phyloP scores from a whole-genome alignment of 1,139 yeast genomes.

The Suhomyces bokatorum region DNA sequence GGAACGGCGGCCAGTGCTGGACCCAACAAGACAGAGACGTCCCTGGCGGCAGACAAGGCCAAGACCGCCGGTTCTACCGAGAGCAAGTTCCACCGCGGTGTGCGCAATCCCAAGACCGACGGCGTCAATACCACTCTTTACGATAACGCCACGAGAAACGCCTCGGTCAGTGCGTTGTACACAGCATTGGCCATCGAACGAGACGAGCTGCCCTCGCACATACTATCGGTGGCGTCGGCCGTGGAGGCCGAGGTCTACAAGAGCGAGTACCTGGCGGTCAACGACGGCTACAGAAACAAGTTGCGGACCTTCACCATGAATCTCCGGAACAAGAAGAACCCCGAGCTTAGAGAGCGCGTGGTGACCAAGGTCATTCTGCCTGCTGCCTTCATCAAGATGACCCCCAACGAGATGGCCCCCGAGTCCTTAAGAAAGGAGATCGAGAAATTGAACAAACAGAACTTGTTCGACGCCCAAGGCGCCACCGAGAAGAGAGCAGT shows the following conservation, averaged over 20 bases:
- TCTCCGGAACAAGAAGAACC: constrained; percentile 85
- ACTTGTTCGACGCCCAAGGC: constrained; percentile 94
- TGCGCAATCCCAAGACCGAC: constrained; percentile 78
- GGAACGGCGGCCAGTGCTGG: constrained; percentile 4
- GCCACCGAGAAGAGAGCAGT: constrained; percentile 97
- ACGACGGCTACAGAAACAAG: constrained; percentile 69
- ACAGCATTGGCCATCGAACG: constrained; percentile 88
- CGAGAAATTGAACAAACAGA: constrained; percentile 82
- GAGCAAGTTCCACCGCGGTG: constrained; percentile 37
- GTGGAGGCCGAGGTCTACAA: constrained; percentile 73
- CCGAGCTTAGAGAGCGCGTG: constrained; percentile 72
- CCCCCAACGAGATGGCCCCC: constrained; percentile 93
- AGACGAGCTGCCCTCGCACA: constrained; percentile 48
- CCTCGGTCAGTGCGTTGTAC: constrained; percentile 79
- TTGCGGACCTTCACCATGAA: constrained; percentile 83
- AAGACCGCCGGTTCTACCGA: constrained; percentile 19
- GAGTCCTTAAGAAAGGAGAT: constrained; percentile 82
- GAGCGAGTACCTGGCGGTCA: constrained; percentile 55
- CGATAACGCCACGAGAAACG: constrained; percentile 78
- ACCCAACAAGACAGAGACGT: constrained; percentile 6
- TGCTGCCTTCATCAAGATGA: constrained; percentile 69
- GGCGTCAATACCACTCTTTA: constrained; percentile 71
- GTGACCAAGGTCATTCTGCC: constrained; percentile 66
- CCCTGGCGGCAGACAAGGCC: constrained; percentile 10
- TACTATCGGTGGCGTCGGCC: constrained; percentile 64